Base-by-base conservation (phyloP, 2,329 filamentous ascomycete genomes). In the Monilinia fructigena region DNA sequence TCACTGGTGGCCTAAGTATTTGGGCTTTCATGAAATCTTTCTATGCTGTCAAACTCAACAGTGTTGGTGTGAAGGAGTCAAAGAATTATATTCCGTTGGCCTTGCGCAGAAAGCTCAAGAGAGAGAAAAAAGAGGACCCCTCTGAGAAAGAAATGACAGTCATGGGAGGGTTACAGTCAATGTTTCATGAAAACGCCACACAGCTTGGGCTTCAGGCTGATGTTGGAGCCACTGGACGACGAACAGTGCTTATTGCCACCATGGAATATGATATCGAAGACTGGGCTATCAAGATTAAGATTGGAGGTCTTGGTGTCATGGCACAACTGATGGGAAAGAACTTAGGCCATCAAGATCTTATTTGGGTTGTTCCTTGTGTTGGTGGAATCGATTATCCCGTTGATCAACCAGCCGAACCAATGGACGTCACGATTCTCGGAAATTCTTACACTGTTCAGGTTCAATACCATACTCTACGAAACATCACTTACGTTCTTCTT, bases 211-310 rank as follows among this genome's bases (percentile, higher is more conserved):
- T 66, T 4, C 40, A 61, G 12, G 23, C 60, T 23, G 64, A 66
- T 42, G 35, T 48, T 40, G 64, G 20, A 45, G 40, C 40, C 10
- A 47, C 58, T 26, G 40, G 50, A 7, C 60, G 67, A 40, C 79
- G 84, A n/a, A 88, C 82, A 42, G 83, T 89, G 2, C 80, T 90
- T 28, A 88, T 90, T 63, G 87, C 86, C 16, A 89, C 87, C 8
- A 89, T 90, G 85, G 87, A 90, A 75, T 90, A 90, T 76, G 86
- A 89, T 68, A 89, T 90, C 68, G 85, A 87, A 65, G 87, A 90
- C 73, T 89, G 87, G 85, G 81, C 77, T 4, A 87, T 90, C 77
- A 89, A 88, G 76, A 86, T 90, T 77, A 90, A 90, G 77, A 90
- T 90, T 56, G 87, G 87, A 68, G 87, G 87, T 68, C 79, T 90